Evolutionary conservation across 352 stramenopile species (phyloP), one percentile per base, ranked within the genome.

Genomic region (Phytophthora nicotianae): DNA sequence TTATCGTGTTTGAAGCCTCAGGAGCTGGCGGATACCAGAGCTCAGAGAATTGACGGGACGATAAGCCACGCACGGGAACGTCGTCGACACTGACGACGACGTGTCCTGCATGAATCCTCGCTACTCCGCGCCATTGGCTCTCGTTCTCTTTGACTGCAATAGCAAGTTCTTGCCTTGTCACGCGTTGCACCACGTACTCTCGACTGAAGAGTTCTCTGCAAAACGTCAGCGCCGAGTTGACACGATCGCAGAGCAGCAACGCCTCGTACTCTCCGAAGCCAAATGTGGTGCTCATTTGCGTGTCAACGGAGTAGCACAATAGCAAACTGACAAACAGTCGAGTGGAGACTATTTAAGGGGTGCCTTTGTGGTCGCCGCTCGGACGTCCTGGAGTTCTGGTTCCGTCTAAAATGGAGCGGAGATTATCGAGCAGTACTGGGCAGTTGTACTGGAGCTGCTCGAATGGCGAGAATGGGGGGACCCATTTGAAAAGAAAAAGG

Each of bases 151-250:
- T 50, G 19, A 60, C 26, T 43, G n/a, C 19, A 70, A 64, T 17
- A 24, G 45, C 32, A 38, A 75, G 40, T 9, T 55, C 32, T 14
- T 62, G 19, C 11, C 32, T 43, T 17, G 56, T 53, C 27, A 73
- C 72, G 13, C 66, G 40, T 60, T 72, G 62, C 43, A 83, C 51
- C n/a, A 83, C 74, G 17, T 75, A 72, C 50, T 79, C 53, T 27
- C 69, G 72, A 53, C 68, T 73, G 35, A 77, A 77, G n/a, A 83
- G 65, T 56, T 83, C 74, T 33, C 65, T 64, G 14, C 65, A 65
- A 45, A 81, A 72, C 19, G 32, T 52, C 20, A 83, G 49, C 3
- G 48, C 48, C 0, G 50, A 23, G 26, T 58, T 58, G 14, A 63
- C 57, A 46, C 62, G 51, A 38, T 46, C 32, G 19, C 45, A 48